Conservation (phyloP, 2,329 filamentous ascomycete species). For the Fusarium sp. region DNA sequence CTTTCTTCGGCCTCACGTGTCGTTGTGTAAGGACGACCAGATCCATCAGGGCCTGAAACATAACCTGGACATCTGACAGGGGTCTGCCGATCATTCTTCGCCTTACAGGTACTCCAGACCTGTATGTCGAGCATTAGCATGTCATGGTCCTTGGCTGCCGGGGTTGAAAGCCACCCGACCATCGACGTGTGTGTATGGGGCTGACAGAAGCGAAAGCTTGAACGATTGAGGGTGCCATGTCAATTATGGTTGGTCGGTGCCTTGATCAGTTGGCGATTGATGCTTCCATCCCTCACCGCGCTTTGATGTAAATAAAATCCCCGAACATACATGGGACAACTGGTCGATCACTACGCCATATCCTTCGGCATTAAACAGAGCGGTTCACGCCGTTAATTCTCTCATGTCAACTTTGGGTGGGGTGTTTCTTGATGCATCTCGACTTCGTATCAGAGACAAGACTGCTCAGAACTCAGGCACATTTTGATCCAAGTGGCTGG, state of each 20-base stretch:
- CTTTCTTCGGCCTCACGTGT: constrained; percentile 44
- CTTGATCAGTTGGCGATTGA: constrained; percentile 34
- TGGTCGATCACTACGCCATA: constrained; percentile 26
- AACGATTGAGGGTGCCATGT: constrained; percentile 30
- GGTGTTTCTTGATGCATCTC: constrained; percentile 15
- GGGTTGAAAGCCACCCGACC: constrained; percentile 36
- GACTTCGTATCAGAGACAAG: constrained; percentile 38
- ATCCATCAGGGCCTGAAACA: constrained; percentile 42
- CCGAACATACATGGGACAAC: constrained; percentile 17
- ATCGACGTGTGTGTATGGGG: constrained; percentile 32
- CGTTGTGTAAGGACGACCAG: constrained; percentile 38
- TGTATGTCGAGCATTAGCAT: constrained; percentile 25
- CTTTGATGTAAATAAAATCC: constrained; percentile 18
- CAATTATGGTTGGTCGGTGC: constrained; percentile 36
- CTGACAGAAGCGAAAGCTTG: constrained; percentile 40
- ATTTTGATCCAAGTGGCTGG: constrained; percentile 35
- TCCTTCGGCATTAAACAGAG: constrained; percentile 11
- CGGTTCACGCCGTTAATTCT: constrained; percentile 14
- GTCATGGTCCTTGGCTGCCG: constrained; percentile 35
- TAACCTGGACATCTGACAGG: constrained; percentile 38
- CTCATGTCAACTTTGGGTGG: constrained; percentile 4
- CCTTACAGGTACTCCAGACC: constrained; percentile 23
- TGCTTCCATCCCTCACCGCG: constrained; percentile 15
- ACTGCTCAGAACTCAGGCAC: constrained; percentile 33
- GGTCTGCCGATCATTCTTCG: constrained; percentile 35